Percentiles rank a stretch among this genome's conserved stretches.
Conservation (phyloP, 2,329 filamentous ascomycete genomes). For the Penicillium freii region DNA sequence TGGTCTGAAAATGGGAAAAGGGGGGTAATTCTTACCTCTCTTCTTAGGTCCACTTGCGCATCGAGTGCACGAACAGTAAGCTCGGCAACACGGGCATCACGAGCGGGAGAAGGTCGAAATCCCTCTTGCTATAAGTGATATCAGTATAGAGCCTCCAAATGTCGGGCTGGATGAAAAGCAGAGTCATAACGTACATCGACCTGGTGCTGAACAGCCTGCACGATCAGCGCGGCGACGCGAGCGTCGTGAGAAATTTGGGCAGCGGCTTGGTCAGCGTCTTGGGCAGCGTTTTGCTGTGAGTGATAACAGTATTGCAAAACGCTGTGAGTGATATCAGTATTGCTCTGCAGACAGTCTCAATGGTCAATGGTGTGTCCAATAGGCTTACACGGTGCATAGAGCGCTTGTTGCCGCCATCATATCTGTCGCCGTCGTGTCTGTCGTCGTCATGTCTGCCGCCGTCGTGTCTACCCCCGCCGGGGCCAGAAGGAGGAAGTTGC, state of each 20-base stretch:
- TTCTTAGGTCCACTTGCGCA: neutral
- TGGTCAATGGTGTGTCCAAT: neutral
- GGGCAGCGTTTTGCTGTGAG: neutral
- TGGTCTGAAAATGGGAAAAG: neutral
- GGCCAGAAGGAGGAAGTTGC: neutral
- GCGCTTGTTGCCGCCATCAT: neutral
- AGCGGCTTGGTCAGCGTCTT: neutral
- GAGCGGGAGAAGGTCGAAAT: neutral
- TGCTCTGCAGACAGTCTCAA: neutral
- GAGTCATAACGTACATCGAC: neutral
- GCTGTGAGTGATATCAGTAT: neutral
- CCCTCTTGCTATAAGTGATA: neutral
- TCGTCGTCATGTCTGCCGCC: neutral
- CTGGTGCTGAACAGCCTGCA: neutral
- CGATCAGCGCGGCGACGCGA: neutral
- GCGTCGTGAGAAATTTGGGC: neutral
- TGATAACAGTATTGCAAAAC: neutral
- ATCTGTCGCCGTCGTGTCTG: too few species aligned
- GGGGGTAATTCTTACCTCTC: neutral
- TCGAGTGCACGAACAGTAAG: neutral
- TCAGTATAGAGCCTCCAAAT: neutral
- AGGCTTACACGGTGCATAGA: neutral
- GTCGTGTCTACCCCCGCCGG: neutral
- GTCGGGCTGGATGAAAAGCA: neutral
- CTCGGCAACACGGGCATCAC: neutral